phyloP scores from a whole-genome alignment of 345 rosid species.

The Dipteronia sinensis region DNA sequence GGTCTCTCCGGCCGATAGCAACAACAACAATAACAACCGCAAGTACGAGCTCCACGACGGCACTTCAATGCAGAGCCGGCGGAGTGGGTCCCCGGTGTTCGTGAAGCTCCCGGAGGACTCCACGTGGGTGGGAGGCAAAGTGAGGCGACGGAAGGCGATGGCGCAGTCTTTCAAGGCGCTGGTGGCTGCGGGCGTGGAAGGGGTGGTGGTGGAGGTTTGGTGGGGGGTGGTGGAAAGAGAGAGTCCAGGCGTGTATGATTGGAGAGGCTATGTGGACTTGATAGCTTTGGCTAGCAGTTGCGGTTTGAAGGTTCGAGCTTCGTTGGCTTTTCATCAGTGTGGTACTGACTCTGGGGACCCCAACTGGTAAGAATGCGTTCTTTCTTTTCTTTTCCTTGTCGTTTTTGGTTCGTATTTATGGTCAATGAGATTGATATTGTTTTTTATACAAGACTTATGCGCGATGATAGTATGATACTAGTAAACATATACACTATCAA shows the following conservation, averaged over 20 bases:
- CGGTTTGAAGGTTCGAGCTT: conserved; percentile 49
- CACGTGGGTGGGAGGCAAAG: conserved; percentile 24
- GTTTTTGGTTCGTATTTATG: neutral
- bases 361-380: conserved; percentile 32
- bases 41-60: conserved; percentile 32
- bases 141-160: conserved; percentile 41
- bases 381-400: neutral
- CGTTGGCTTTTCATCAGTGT: conserved; percentile 51
- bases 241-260: conserved; percentile 44
- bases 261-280: conserved; percentile 48
- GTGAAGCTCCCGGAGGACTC: conserved; percentile 52
- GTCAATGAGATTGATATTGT: neutral
- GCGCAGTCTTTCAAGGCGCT: conserved; percentile 42
- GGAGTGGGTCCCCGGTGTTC: conserved; percentile 43
- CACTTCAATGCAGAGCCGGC: conserved; percentile 17
- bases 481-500: too few species aligned
- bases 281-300: conserved; percentile 39
- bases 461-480: too few species aligned
- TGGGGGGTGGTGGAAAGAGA: conserved; percentile 64
- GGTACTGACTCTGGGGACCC: conserved; percentile 47
- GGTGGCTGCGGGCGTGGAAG: conserved; percentile 47
- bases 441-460: neutral
- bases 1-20: conserved; percentile 36
- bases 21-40: conserved; percentile 37
- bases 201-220: conserved; percentile 58